These are phyloP conservation scores for Penstemon eatonii DNA, from an alignment of 257 asterid genomes.

Conservation along the genomic window DNA sequence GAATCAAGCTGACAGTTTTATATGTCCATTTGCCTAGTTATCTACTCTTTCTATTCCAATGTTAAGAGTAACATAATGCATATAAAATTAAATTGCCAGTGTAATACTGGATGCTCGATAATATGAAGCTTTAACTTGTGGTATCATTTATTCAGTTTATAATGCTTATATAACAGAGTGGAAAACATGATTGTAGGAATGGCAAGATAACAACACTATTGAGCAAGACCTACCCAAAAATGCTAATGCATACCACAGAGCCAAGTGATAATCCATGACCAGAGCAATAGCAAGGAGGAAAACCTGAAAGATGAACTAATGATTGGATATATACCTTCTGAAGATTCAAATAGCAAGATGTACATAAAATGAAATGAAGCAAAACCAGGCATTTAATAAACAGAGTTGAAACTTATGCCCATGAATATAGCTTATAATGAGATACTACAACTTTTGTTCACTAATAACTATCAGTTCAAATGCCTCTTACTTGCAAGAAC, in stretches of 20 bases:
- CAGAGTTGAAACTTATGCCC: constrained; percentile 14
- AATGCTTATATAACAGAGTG: neutral
- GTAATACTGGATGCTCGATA: neutral
- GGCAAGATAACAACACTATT: neutral
- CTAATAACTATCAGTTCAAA: neutral
- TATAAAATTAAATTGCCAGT: neutral
- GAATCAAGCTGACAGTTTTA: constrained; percentile 20
- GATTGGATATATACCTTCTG: constrained; percentile 26
- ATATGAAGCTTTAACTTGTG: constrained; percentile 16
- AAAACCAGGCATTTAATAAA: constrained; percentile 18
- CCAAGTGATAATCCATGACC: constrained; percentile 85
- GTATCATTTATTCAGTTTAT: neutral
- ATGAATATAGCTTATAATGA: constrained; percentile 1
- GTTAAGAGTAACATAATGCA: neutral
- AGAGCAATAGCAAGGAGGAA: constrained; percentile 79
- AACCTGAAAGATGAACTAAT: constrained; percentile 49
- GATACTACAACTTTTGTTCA: neutral
- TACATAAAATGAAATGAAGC: constrained; percentile 14
- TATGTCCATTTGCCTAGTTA: constrained; percentile 7
- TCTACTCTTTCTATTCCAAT: constrained; percentile 6
- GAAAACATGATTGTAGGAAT: neutral
- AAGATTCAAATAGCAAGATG: constrained; percentile 1
- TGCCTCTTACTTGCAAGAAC: neutral
- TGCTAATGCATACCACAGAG: constrained; percentile 77
- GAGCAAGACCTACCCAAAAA: constrained; percentile 64